Conservation (phyloP, 345 rosid species). For the Boechera divaricarpa region DNA sequence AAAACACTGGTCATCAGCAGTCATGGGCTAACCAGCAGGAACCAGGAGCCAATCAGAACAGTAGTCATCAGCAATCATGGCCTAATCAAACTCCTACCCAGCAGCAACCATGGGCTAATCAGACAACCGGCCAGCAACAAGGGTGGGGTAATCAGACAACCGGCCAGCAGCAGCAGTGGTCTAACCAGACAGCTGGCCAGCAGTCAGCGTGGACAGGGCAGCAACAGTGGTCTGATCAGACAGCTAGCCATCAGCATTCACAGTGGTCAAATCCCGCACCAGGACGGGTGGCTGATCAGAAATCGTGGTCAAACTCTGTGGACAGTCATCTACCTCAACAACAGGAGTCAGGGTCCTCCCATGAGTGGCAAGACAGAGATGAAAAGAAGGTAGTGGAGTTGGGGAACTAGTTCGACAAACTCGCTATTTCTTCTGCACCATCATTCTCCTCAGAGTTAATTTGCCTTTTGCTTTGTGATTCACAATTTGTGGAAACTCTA, state of each 20-base stretch:
- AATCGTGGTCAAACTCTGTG: constrained; percentile 36
- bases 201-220: not conserved
- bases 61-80: constrained; percentile 32
- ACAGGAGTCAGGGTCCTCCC: constrained; percentile 34
- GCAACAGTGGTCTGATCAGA: constrained; percentile 40
- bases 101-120: constrained; percentile 25
- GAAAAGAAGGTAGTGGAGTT: constrained; percentile 33
- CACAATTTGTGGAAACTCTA: constrained; percentile 20
- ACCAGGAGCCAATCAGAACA: constrained; percentile 4
- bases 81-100: constrained; percentile 1
- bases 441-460: constrained; percentile 16
- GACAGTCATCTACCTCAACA: constrained; percentile 37
- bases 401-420: constrained; percentile 39
- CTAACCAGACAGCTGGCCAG: too few species aligned
- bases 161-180: not conserved
- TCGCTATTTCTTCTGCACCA: constrained; percentile 12
- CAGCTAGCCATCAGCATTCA: constrained; percentile 43
- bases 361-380: constrained; percentile 35
- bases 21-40: constrained; percentile 33
- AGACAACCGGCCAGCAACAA: constrained; percentile 36
- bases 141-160: constrained; percentile 16
- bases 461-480: constrained; percentile 33
- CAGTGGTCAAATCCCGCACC: constrained; percentile 28
- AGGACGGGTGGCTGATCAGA: constrained; percentile 35
- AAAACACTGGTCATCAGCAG: constrained; percentile 25